Percentiles rank a stretch among this genome's conserved stretches.
These are phyloP conservation scores for Fragaria nilgerrensis DNA, from an alignment of 306 rosid species.

Conservation along the genomic window DNA sequence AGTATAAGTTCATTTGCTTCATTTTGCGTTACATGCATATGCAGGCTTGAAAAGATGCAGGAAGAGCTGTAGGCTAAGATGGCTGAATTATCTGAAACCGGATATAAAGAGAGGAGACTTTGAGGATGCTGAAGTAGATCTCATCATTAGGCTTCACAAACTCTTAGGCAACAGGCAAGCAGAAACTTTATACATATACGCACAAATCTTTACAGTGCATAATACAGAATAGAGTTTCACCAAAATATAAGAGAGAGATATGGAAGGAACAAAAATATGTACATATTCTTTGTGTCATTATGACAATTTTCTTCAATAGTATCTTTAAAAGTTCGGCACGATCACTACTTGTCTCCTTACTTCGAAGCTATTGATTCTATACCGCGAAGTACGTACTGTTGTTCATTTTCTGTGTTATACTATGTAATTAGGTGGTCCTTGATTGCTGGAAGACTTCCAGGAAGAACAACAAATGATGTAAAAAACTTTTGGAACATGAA, in stretches of 20 bases:
- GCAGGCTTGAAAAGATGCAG: conserved; percentile 50
- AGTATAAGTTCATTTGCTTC: background rate
- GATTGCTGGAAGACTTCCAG: conserved; percentile 42
- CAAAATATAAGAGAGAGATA: too few species aligned
- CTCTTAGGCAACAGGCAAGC: conserved; percentile 52
- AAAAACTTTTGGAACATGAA: conserved; percentile 35
- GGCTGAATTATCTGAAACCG: conserved; percentile 55
- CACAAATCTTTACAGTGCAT: too few species aligned
- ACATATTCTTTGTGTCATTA: too few species aligned
- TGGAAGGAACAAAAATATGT: too few species aligned
- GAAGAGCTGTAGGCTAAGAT: conserved; percentile 53
- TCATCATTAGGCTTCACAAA: conserved; percentile 43
- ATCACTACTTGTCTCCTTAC: too few species aligned
- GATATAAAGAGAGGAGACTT: conserved; percentile 40
- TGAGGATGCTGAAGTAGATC: conserved; percentile 38
- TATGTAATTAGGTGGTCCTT: conserved; percentile 27
- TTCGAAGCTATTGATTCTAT: too few species aligned
- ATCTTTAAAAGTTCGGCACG: too few species aligned
- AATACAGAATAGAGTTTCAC: too few species aligned
- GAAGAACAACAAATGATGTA: conserved; percentile 34
- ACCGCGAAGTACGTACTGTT: background rate
- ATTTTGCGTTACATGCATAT: background rate
- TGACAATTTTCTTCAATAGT: background rate
- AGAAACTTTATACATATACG: background rate
- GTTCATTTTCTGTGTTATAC: background rate